phyloP scores from a whole-genome alignment of 257 asterid genomes.

The Lithospermum erythrorhizon region DNA sequence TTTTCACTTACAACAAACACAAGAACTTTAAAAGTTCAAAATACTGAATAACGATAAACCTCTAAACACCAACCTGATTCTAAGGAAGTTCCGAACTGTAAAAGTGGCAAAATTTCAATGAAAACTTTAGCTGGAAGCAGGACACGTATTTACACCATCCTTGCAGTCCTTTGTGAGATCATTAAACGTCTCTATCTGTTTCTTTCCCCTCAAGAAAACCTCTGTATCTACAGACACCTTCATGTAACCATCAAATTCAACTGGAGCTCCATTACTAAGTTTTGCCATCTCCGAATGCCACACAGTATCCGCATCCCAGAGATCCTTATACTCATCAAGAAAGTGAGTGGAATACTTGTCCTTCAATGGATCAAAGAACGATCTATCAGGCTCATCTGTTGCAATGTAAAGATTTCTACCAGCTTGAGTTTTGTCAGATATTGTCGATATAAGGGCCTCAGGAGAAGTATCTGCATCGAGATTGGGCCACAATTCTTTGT shows the following conservation, averaged over 20 bases:
- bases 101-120: conserved; percentile 1
- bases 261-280: conserved; percentile 45
- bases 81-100: not conserved
- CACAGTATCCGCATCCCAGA: conserved; percentile 49
- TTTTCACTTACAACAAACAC: not conserved
- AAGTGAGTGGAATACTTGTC: conserved; percentile 53
- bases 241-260: conserved; percentile 67
- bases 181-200: conserved; percentile 72
- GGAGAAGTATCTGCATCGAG: conserved; percentile 54
- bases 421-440: conserved; percentile 40
- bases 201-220: conserved; percentile 63
- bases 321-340: conserved; percentile 43
- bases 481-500: conserved; percentile 60
- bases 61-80: not conserved
- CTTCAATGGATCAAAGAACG: conserved; percentile 51
- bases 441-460: conserved; percentile 34
- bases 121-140: conserved; percentile 23
- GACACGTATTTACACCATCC: conserved; percentile 62
- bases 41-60: not conserved
- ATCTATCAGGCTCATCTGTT: conserved; percentile 36
- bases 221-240: conserved; percentile 52
- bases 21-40: not conserved
- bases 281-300: conserved; percentile 49
- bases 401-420: conserved; percentile 52
- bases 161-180: conserved; percentile 75